Conservation (phyloP, 257 asterid genomes). For the Fraxinus americana region DNA sequence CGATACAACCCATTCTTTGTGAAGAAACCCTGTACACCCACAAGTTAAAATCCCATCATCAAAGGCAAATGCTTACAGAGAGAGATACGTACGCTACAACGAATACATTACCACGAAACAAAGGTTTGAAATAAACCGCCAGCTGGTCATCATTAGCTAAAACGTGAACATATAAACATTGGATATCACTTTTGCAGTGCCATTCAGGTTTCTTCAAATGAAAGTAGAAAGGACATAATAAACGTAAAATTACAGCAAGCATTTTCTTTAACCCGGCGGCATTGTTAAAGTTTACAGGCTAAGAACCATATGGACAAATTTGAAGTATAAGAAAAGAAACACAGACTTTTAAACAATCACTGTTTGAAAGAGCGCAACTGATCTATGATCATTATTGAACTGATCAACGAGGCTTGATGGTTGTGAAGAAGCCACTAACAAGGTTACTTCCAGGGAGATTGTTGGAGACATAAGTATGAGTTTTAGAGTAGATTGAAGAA, state of each 20-base stretch:
- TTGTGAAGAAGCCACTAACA: constrained; percentile 49
- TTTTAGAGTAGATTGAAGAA: constrained; percentile 33
- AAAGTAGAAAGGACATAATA: background rate
- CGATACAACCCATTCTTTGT: too few relatives aligned
- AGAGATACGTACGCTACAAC: too few relatives aligned
- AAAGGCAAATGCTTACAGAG: too few relatives aligned
- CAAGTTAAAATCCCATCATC: too few relatives aligned
- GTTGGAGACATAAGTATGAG: constrained; percentile 44
- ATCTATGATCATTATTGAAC: too few relatives aligned
- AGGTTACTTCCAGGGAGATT: constrained; percentile 57
- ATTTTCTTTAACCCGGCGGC: background rate
- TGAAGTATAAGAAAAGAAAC: background rate
- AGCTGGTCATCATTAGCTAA: too few relatives aligned
- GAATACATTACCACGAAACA: too few relatives aligned
- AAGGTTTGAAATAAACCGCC: too few relatives aligned
- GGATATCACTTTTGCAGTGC: too few relatives aligned
- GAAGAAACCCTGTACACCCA: too few relatives aligned
- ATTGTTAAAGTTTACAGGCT: background rate
- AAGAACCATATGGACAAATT: background rate
- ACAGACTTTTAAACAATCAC: background rate
- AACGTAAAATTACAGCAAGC: background rate
- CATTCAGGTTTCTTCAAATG: background rate
- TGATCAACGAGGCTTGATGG: constrained; percentile 61
- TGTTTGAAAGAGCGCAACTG: too few relatives aligned
- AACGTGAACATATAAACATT: too few relatives aligned